Base-by-base conservation (phyloP, 805 yeast genomes). In the Hanseniaspora mollemarum region DNA sequence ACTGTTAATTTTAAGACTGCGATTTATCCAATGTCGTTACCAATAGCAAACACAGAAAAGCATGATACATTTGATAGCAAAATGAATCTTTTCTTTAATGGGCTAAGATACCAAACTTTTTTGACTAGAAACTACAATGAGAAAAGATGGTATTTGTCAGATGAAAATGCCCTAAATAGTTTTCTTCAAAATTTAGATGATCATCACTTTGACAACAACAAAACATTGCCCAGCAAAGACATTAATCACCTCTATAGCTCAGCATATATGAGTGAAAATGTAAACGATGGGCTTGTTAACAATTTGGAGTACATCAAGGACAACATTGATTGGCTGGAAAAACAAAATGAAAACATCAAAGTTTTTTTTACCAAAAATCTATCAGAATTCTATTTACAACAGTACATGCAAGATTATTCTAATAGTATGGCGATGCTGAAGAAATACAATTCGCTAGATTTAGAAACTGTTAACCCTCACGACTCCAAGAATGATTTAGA, bases 391-490 rank as follows among this genome's bases (percentile, higher is more conserved):
- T 48, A 32, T 16, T 13, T 40, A 5, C 29, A 40, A 5, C 28
- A 36, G 4, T 48, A 6, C 19, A 16, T 32, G 13, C 4, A 18
- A 18, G 51, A 48, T 32, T 33, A 36, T 26, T 3, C 24, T 16
- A 40, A 40, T 19, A 16, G 16, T 28, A 13, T 40, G 24, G 28
- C 32, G 19, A 12, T 40, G 5, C 13, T 40, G 25, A 26, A 33
- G 15, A 48, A 40, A 24, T 40, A 40, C 26, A 31, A 40, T 16
- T 22, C 19, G 9, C 26, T 48, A 31, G 45, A 48, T 33, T 33
- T 48, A 18, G 45, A 39, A 24, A 26, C 21, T 25, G 45, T 48
- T n/a, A 4, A 48, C 33, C 45, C 45, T 4, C 33, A 39, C 21
- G 35, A 32, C 18, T 4, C 21, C 4, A 13, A 48, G 15, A 48